These are phyloP conservation scores for Kodamaea laetipori DNA, from an alignment of 805 yeast genomes.

Conservation along the genomic window DNA sequence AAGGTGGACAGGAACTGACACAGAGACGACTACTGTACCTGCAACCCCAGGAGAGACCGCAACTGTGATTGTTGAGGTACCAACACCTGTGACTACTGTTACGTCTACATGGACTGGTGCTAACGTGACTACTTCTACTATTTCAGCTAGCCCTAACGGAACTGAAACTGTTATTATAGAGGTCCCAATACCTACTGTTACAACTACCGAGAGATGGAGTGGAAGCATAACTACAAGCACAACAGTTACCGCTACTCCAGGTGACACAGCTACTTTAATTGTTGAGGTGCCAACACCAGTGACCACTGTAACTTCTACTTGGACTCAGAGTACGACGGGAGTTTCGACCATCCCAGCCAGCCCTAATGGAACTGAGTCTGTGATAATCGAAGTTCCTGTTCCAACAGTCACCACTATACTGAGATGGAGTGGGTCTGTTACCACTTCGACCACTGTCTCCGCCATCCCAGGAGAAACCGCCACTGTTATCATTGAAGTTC, in stretches of 20 bases:
- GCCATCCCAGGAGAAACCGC: no score
- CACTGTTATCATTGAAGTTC: no score
- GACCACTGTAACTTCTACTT: no score
- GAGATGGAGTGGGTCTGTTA: no score
- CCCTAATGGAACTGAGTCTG: no score
- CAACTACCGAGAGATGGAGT: constrained; percentile 8
- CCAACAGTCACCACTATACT: no score
- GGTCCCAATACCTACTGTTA: constrained; percentile 6
- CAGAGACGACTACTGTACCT: constrained; percentile 1
- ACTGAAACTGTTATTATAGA: constrained; percentile 15
- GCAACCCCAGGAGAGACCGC: constrained; percentile 14
- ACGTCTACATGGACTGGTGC: constrained; percentile 8
- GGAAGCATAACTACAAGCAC: constrained; percentile 7
- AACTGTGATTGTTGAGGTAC: constrained; percentile 18
- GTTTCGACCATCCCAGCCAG: no score
- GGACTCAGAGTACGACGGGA: no score
- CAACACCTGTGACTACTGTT: constrained; percentile 13
- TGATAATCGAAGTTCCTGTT: no score
- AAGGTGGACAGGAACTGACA: constrained; percentile 7
- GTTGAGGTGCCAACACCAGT: constrained; percentile 10
- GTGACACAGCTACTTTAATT: constrained; percentile 17
- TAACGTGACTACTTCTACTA: no score
- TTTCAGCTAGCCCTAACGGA: no score
- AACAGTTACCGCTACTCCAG: constrained; percentile 9
- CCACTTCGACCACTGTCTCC: no score